These are phyloP conservation scores for Clarireedia paspali DNA, from an alignment of 2,329 filamentous ascomycete genomes.

Conservation along the genomic window DNA sequence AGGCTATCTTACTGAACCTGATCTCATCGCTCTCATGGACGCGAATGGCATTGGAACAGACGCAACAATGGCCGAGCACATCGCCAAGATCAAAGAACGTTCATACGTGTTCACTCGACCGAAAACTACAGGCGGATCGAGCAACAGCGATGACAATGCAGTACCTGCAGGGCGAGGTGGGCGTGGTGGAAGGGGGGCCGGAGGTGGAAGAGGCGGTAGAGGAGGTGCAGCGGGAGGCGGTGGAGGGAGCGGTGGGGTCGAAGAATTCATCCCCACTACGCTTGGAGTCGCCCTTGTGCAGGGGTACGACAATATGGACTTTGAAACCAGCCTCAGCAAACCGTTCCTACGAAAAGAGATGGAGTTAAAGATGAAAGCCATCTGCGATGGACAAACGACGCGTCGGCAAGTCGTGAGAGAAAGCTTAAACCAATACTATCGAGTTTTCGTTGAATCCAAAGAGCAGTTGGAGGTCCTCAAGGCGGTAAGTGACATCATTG, in stretches of 20 bases:
- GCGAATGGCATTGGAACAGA: constrained; percentile 97
- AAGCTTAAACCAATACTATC: constrained; percentile 78
- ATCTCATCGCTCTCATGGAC: constrained; percentile 95
- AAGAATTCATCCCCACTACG: constrained; percentile 88
- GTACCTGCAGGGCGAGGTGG: constrained; percentile 30
- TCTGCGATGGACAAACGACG: constrained; percentile 79
- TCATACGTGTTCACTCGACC: constrained; percentile 70
- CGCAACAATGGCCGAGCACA: constrained; percentile 98
- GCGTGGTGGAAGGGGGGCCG: constrained; percentile 34
- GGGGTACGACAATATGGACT: constrained; percentile 90
- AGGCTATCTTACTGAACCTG: constrained; percentile 85
- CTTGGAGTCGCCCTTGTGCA: constrained; percentile 87
- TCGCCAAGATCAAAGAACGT: constrained; percentile 86
- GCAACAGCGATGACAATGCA: constrained; percentile 27
- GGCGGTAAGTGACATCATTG: constrained; percentile 39
- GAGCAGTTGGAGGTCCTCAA: constrained; percentile 64
- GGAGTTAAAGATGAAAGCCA: constrained; percentile 94
- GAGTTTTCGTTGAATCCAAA: constrained; percentile 76
- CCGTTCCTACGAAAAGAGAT: constrained; percentile 96
- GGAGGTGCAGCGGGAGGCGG: constrained; percentile 34
- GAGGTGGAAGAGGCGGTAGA: constrained; percentile 37
- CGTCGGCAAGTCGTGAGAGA: constrained; percentile 70
- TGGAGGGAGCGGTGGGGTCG: constrained; percentile 44
- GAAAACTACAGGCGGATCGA: constrained; percentile 30
- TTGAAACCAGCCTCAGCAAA: constrained; percentile 88